phyloP scores from a whole-genome alignment of 495 filamentous ascomycete species.

The Tuber umbilicatum region DNA sequence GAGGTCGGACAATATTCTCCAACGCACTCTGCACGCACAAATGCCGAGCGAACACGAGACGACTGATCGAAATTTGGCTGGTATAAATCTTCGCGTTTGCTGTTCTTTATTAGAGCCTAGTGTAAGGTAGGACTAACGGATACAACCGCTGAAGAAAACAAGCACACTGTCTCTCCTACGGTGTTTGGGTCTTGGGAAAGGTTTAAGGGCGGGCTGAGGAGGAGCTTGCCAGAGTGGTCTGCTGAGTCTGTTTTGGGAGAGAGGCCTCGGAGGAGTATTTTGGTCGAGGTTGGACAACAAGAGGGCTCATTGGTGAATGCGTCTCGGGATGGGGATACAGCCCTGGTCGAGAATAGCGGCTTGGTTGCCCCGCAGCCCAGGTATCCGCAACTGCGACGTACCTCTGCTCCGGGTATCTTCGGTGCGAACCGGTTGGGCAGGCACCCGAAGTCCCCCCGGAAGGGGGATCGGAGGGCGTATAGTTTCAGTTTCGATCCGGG shows the following conservation, averaged over 20 bases:
- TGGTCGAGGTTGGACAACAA: not conserved
- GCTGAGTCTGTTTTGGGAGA: not conserved
- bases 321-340: not conserved
- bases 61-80: not conserved
- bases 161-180: not conserved
- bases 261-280: not conserved
- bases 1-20: not conserved
- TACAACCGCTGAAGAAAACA: not conserved
- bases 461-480: not conserved
- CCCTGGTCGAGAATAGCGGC: not conserved
- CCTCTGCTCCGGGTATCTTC: not conserved
- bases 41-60: not conserved
- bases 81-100: not conserved
- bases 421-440: not conserved
- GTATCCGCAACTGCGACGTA: not conserved
- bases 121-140: not conserved
- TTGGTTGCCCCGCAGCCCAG: not conserved
- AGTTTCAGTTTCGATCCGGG: not conserved
- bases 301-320: not conserved
- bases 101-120: not conserved
- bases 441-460: not conserved
- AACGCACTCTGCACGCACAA: not conserved
- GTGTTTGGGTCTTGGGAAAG: not conserved
- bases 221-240: not conserved
- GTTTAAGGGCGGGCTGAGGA: not conserved